Evolutionary conservation across 2,329 filamentous ascomycete species (phyloP).

Genomic region (Phialophora chinensis): DNA sequence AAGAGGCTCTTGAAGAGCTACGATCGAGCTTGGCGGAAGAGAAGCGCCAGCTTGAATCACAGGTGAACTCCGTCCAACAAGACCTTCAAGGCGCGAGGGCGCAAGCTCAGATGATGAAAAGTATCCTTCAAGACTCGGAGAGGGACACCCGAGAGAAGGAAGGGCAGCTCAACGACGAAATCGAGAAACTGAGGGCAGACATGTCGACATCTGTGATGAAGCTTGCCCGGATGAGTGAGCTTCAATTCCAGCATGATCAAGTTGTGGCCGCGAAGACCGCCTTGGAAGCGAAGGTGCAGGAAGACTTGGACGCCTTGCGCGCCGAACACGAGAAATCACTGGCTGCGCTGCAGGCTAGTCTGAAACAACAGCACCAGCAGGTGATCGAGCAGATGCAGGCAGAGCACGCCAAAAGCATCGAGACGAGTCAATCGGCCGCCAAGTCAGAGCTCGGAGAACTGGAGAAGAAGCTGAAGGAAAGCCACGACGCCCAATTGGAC

Average conservation of each 20-base stretch:
- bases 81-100: conserved; percentile 33
- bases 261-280: conserved; percentile 27
- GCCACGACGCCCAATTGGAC: conserved; percentile 34
- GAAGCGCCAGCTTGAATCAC: conserved; percentile 46
- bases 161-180: conserved; percentile 22
- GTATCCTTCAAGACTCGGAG: conserved; percentile 31
- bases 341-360: conserved; percentile 17
- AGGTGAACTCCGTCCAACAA: conserved; percentile 44
- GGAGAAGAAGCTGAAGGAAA: conserved; percentile 29
- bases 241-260: conserved; percentile 33
- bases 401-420: conserved; percentile 33
- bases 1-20: conserved; percentile 27
- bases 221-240: conserved; percentile 29
- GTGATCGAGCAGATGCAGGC: conserved; percentile 32
- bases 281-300: conserved; percentile 18
- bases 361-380: conserved; percentile 30
- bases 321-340: conserved; percentile 30
- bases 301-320: conserved; percentile 27
- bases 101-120: conserved; percentile 34
- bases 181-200: conserved; percentile 32
- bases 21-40: conserved; percentile 41
- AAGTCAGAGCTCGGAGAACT: conserved; percentile 33
- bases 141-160: conserved; percentile 29
- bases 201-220: conserved; percentile 30
- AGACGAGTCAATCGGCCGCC: conserved; percentile 29